Evolutionary conservation across 2,329 filamentous ascomycete species (phyloP).

Genomic region (Beauveria bassiana): DNA sequence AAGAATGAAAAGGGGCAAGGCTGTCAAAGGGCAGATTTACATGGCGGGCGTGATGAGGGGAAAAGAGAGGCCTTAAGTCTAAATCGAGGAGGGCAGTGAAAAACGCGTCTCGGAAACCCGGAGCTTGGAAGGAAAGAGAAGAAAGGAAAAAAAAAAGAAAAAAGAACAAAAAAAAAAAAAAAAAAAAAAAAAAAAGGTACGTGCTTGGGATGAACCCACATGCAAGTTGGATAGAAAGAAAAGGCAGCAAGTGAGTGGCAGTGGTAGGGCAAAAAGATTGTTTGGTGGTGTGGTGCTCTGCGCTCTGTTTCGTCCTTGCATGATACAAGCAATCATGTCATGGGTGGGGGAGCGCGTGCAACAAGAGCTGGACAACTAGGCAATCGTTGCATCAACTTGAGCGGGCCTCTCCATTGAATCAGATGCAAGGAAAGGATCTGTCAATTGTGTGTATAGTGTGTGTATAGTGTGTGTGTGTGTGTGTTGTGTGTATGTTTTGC

Average conservation of each 20-base stretch:
- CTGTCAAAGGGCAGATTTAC: neutral
- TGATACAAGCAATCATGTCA: neutral
- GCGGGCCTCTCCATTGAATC: neutral
- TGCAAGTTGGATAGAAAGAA: neutral
- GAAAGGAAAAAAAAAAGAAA: neutral
- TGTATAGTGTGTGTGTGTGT: too few relatives aligned
- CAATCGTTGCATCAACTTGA: too few relatives aligned
- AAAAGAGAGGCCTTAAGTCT: constrained; percentile 1
- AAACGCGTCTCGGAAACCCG: neutral
- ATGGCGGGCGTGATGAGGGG: constrained; percentile 1
- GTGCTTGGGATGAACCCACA: neutral
- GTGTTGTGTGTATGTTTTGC: neutral
- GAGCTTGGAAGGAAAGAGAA: neutral
- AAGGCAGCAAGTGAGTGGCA: neutral
- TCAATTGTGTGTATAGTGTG: neutral
- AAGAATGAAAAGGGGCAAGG: neutral
- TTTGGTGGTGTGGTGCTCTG: neutral
- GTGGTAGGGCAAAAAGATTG: too few relatives aligned
- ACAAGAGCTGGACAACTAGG: neutral
- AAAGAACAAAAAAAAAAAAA: neutral
- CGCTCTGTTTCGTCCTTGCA: constrained; percentile 2
- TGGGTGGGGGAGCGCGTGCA: neutral
- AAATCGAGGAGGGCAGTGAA: neutral
- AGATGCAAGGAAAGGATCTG: neutral
- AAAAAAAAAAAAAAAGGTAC: neutral